Evolutionary conservation across 805 yeast genomes (phyloP).

Genomic region (Pichia paraexigua): DNA sequence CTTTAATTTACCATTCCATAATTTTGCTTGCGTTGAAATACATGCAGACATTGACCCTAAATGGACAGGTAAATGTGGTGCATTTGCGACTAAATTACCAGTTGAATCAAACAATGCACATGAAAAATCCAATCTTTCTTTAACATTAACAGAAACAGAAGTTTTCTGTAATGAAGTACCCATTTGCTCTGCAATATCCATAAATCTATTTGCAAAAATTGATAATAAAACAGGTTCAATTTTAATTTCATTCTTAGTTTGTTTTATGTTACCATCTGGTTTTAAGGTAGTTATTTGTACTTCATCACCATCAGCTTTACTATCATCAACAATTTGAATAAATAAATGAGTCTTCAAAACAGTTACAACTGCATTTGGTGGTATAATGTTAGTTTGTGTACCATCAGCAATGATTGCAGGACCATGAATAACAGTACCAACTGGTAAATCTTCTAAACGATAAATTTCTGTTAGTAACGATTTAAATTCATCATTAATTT

Average conservation of each 20-base stretch:
- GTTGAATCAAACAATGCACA: slow-evolving; percentile 73
- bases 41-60: slow-evolving; percentile 82
- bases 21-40: slow-evolving; percentile 52
- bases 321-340: slow-evolving; percentile 4
- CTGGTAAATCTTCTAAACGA: slow-evolving; percentile 41
- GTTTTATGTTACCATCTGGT: background rate
- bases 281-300: background rate
- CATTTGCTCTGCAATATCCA: slow-evolving; percentile 91
- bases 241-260: slow-evolving; percentile 13
- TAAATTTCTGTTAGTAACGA: slow-evolving; percentile 47
- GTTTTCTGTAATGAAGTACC: slow-evolving; percentile 74
- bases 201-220: slow-evolving; percentile 74
- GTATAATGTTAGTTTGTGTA: slow-evolving; percentile 72
- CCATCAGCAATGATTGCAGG: slow-evolving; percentile 76
- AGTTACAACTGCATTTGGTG: slow-evolving; percentile 51
- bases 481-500: slow-evolving; percentile 30
- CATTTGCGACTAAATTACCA: slow-evolving; percentile 81
- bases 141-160: slow-evolving; percentile 74
- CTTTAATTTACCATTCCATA: slow-evolving; percentile 56
- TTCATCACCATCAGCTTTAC: background rate
- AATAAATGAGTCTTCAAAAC: slow-evolving; percentile 54
- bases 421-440: slow-evolving; percentile 51
- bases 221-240: slow-evolving; percentile 69
- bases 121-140: slow-evolving; percentile 75
- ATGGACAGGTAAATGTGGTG: slow-evolving; percentile 85